These are phyloP conservation scores for Phytophthora melonis DNA, from an alignment of 352 stramenopile species.

Conservation along the genomic window DNA sequence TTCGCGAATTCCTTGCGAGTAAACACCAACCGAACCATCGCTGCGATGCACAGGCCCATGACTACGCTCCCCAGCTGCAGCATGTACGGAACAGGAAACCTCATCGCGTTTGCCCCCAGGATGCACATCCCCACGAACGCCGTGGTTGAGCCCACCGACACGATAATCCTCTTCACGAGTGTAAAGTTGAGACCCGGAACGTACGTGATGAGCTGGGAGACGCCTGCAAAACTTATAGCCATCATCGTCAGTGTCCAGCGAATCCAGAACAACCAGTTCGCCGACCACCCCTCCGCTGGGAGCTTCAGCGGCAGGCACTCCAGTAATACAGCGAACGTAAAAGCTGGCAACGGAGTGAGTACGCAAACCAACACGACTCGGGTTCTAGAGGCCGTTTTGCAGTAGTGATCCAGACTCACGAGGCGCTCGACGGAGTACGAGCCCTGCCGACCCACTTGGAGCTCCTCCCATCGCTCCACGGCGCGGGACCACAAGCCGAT, in stretches of 20 bases:
- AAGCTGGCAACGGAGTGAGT: slow-evolving; percentile 15
- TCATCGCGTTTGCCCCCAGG: background rate
- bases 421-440: slow-evolving; percentile 21
- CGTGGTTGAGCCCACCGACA: slow-evolving; percentile 9
- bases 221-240: background rate
- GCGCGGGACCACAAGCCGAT: slow-evolving; percentile 4
- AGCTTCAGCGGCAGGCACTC: slow-evolving; percentile 22
- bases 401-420: slow-evolving; percentile 29
- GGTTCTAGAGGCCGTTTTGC: slow-evolving; percentile 17
- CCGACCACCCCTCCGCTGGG: slow-evolving; percentile 20
- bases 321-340: slow-evolving; percentile 3
- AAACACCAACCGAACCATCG: slow-evolving; percentile 21
- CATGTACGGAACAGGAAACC: slow-evolving; percentile 30
- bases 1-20: slow-evolving; percentile 1
- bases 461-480: slow-evolving; percentile 9
- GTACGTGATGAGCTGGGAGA: slow-evolving; percentile 11
- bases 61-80: slow-evolving; percentile 1
- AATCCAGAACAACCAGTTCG: slow-evolving; percentile 34
- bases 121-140: slow-evolving; percentile 6
- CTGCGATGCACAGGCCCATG: slow-evolving; percentile 2
- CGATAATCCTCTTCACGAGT: background rate
- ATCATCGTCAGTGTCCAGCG: slow-evolving; percentile 1
- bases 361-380: slow-evolving; percentile 25
- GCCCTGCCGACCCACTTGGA: slow-evolving; percentile 29
- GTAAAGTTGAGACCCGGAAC: slow-evolving; percentile 28